Percentiles rank a stretch among this genome's conserved stretches.
Conservation (phyloP, 176 grass and related monocot genomes). For the Luzula sylvatica region DNA sequence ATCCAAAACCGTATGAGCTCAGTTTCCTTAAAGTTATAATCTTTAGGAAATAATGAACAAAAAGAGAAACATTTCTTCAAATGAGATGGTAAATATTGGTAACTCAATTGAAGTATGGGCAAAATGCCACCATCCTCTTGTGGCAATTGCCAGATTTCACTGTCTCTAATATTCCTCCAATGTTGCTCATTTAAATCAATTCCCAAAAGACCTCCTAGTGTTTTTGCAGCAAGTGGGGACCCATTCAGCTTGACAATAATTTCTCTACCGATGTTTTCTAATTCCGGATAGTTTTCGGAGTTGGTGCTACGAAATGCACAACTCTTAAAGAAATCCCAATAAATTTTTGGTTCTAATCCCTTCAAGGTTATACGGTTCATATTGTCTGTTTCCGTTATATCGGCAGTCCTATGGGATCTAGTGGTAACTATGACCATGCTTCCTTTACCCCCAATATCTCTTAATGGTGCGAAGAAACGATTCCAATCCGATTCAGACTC, state of each 20-base stretch:
- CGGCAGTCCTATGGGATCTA: not conserved
- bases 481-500: not conserved
- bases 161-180: conserved; percentile 11
- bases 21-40: not conserved
- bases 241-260: conserved; percentile 10
- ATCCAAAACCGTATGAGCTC: not conserved
- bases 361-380: not conserved
- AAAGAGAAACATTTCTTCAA: conserved; percentile 21
- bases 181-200: not conserved
- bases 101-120: conserved; percentile 17
- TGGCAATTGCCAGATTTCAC: conserved; percentile 11
- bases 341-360: not conserved
- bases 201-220: conserved; percentile 10
- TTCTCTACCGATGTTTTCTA: not conserved
- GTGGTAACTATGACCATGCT: conserved; percentile 25
- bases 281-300: not conserved
- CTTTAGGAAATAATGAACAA: conserved; percentile 21
- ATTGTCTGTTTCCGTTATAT: not conserved
- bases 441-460: conserved; percentile 3
- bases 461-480: not conserved
- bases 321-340: conserved; percentile 1
- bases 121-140: conserved; percentile 2
- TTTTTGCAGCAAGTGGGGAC: conserved; percentile 16
- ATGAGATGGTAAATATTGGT: conserved; percentile 23
- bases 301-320: conserved; percentile 3